Evolutionary conservation across 306 rosid genomes (phyloP), one percentile per base, ranked within the genome.

Genomic region (Prunus kanzakura): DNA sequence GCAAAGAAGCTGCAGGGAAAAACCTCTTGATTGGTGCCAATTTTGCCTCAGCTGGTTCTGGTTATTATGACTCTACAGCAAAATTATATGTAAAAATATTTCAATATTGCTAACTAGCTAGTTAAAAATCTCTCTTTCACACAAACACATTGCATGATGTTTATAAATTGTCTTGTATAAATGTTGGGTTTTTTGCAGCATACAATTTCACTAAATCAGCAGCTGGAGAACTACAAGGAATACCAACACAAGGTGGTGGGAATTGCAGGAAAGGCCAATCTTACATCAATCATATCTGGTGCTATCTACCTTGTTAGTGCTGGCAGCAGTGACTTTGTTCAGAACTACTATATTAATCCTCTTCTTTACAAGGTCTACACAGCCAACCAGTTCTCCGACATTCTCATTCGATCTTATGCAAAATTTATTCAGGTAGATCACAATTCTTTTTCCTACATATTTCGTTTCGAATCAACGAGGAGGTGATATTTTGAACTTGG

Each of bases 41-140:
- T 81, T 84, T 93, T 85, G 96, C 95, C 15, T 91, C 95, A 43
- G 90, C 89, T 69, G 76, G 84, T 73, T 83, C 96, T 67, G 98
- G 98, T 29, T 90, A 79, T 79, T 79, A 25, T 65, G 89, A 86
- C 3, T 1, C 72, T 49, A 89, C 96, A 19, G 83, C 97, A 41
- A 79, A 77, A 13, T 61, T 88, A 79, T 79, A 64, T 41, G 94
- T 91, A 91, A 82, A 56, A 77, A 1, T 29, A 20, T 38, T 51
- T 32, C 55, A 78, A 67, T 51, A 35, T 35, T 35, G 35, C 46
- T 29, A 50, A 22, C 74, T 50, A 14, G 16, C 46, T 8, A 32
- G 7, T 79, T 22, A 23, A 43, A 58, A 62, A 7, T 67, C 41
- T 60, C 51, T 43, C 27, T 65, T 43, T 60, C 19, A 8, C 43